Evolutionary conservation across 345 rosid species (phyloP), one percentile per base, ranked within the genome.

Genomic region (Populus tremula): DNA sequence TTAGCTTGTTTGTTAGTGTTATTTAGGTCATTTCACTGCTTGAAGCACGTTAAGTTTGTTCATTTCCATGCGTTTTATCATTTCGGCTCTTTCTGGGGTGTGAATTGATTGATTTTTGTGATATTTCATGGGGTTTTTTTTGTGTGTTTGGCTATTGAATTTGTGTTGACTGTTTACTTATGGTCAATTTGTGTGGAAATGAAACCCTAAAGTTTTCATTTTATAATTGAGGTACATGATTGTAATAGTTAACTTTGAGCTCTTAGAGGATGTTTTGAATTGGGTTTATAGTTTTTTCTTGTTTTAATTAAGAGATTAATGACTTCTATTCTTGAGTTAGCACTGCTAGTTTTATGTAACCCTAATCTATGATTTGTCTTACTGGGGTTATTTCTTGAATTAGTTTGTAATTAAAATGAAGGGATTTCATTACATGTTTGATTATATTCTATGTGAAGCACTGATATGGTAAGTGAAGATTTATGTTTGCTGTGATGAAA

Each of bases 11-110:
- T 79, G n/a, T 73, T 75, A 49, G 69, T 56, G 84, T 72, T 80
- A 75, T 84, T 84, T 82, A 65, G 78, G 84, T 85, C 82, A 81
- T 88, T 87, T 88, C 82, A 88, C 91, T 87, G 89, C 87, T 76
- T 83, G 81, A 79, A 27, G 82, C 79, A 88, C 90, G 88, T 89
- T 69, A 59, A 80, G 74, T 90, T 74, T 25, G 76, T 80, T 64
- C 82, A 41, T 84, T 76, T 67, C 49, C 76, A 70, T 74, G 69
- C 72, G 27, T 70, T 73, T 80, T 73, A 39, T 72, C 77, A 70
- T 80, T 84, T 87, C 88, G 87, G 83, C 75, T 82, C 86, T 77
- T 73, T 70, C 85, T 79, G 78, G 70, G 54, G 33, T 74, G 63
- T 76, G 77, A 84, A 87, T 89, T 86, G 79, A 53, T 67, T 54